Evolutionary conservation across 2,329 filamentous ascomycete genomes (phyloP), one percentile per base, ranked within the genome.

Genomic region (Colletotrichum aenigma): DNA sequence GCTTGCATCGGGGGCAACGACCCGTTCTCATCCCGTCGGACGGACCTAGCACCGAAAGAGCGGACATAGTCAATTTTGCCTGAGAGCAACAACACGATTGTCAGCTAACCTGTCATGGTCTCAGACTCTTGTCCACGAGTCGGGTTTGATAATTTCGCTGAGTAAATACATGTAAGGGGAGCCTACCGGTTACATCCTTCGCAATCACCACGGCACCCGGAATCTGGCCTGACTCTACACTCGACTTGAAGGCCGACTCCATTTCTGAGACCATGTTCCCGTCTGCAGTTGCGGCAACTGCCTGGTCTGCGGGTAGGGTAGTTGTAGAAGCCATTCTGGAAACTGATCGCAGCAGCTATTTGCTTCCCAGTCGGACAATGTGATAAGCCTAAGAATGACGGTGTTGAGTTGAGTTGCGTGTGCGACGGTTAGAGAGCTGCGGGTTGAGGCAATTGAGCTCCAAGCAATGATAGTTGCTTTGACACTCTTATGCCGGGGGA

Each of bases 1-100:
- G 34, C 38, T n/a, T 55, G 34, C 56, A 70, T 70, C 2, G 84
- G 77, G 48, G 80, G 79, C n/a, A 85, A 83, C 0, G 72, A 60
- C 84, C 87, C 36, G 48, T 24, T 43, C 52, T 71, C 69, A 24
- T 67, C 71, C 18, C 18, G 67, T 12, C 67, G 24, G 16, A 70
- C 58, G 10, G 55, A 30, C 38, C 56, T 71, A 16, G 58, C 7
- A 18, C 69, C 69, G 5, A 72, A 55, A 9, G 58, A 52, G 21
- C 61, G 70, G 26, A 26, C 38, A 38, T 76, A 72, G 69, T 76
- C 43, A 48, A 76, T 55, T 30, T 67, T 76, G 21, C 69, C 74
- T 21, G 32, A 52, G 10, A 52, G n/a, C n/a, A 7, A 3, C n/a
- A 4, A 13, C 12, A 0, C n/a, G 66, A 18, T 3, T 18, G 66